phyloP scores from a whole-genome alignment of 2,329 filamentous ascomycete genomes.

The Sarocladium strictum region DNA sequence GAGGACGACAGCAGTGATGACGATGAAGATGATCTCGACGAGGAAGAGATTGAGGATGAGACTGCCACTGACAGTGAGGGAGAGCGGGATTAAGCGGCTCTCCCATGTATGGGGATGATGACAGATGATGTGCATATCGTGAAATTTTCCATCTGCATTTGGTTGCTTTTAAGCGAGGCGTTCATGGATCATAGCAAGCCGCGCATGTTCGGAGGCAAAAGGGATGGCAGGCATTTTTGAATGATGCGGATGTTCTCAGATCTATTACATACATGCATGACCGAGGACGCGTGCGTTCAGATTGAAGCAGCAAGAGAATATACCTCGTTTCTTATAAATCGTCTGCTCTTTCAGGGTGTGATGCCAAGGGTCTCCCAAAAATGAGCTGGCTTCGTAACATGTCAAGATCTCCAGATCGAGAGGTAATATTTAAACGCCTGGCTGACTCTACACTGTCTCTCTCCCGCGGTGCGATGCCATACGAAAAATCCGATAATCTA shows the following conservation, averaged over 20 bases:
- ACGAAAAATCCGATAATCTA: no score
- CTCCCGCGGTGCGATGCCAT: background rate
- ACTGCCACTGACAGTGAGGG: slow-evolving; percentile 45
- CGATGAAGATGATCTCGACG: slow-evolving; percentile 38
- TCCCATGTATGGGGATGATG: background rate
- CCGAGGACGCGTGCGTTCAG: no score
- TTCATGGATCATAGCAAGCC: slow-evolving; percentile 1
- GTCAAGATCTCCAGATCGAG: no score
- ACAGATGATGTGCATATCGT: background rate
- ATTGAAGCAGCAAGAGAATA: no score
- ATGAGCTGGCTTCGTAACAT: no score
- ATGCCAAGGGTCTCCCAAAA: no score
- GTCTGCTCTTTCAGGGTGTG: no score
- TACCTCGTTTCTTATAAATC: no score
- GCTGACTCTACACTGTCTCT: no score
- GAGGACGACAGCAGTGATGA: slow-evolving; percentile 49
- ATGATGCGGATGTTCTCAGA: no score
- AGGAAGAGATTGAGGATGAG: slow-evolving; percentile 36
- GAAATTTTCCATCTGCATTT: background rate
- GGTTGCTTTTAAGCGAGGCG: slow-evolving; percentile 9
- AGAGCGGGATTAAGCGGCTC: background rate
- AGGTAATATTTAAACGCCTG: background rate
- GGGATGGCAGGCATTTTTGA: background rate
- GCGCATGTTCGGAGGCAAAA: background rate
- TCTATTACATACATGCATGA: no score